Evolutionary conservation across 805 yeast species (phyloP).

Genomic region (Yamadazyma laniorum): DNA sequence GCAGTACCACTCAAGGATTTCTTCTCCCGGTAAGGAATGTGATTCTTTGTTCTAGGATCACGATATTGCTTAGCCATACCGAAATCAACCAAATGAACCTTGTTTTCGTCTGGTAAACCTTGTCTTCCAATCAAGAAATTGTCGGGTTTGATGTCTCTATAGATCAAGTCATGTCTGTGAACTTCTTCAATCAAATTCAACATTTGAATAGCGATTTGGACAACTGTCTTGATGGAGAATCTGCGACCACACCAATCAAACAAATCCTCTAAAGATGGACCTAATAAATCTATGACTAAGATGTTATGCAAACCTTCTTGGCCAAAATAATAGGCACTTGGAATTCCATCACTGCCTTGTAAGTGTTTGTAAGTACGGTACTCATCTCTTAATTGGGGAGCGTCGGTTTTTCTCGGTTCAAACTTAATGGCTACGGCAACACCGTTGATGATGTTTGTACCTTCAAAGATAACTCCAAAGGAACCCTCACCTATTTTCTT

Average conservation of each 20-base stretch:
- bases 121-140: constrained; percentile 93
- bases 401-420: constrained; percentile 94
- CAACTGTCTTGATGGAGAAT: constrained; percentile 84
- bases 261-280: constrained; percentile 93
- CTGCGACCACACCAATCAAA: constrained; percentile 98
- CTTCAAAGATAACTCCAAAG: constrained; percentile 96
- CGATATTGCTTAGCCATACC: constrained; percentile 99
- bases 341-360: constrained; percentile 80
- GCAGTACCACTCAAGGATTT: constrained; percentile 97
- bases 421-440: constrained; percentile 95
- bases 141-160: constrained; percentile 97
- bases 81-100: constrained; percentile 88
- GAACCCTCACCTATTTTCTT: constrained; percentile 99
- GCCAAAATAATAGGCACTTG: constrained; percentile 96
- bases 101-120: constrained; percentile 77
- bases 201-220: constrained; percentile 94
- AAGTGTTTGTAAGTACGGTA: constrained; percentile 91
- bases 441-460: constrained; percentile 86
- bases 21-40: constrained; percentile 95
- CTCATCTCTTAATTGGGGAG: constrained; percentile 96
- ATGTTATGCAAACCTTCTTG: constrained; percentile 97
- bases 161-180: constrained; percentile 87
- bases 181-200: constrained; percentile 79
- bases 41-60: constrained; percentile 93
- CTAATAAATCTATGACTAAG: constrained; percentile 88